phyloP scores from a whole-genome alignment of 148 eudicot genomes.

The Rhododendron henanense region DNA sequence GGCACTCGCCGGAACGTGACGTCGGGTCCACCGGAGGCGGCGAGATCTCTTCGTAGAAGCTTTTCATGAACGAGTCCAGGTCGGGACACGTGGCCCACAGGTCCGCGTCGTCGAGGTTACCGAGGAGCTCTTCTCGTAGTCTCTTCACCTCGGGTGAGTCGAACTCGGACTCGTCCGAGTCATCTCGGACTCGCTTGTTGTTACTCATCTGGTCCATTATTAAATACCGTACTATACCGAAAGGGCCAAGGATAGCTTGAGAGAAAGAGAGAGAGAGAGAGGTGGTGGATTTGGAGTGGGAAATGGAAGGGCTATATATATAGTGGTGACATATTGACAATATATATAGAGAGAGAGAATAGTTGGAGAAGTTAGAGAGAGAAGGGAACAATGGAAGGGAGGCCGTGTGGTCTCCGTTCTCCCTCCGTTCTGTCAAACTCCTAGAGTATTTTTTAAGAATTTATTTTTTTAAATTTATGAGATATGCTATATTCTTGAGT shows the following conservation, averaged over 20 bases:
- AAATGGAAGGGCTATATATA: background rate
- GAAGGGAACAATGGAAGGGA: background rate
- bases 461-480: no score
- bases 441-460: no score
- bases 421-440: no score
- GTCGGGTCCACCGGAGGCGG: slow-evolving; percentile 15
- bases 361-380: background rate
- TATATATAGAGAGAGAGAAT: background rate
- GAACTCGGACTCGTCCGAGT: slow-evolving; percentile 35
- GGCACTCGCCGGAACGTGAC: slow-evolving; percentile 28
- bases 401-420: no score
- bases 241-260: background rate
- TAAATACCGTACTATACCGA: background rate
- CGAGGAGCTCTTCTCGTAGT: slow-evolving; percentile 46
- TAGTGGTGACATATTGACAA: background rate
- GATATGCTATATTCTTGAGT: no score
- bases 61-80: slow-evolving; percentile 67
- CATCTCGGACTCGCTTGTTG: slow-evolving; percentile 45
- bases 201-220: slow-evolving; percentile 25
- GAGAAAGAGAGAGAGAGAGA: background rate
- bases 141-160: slow-evolving; percentile 48
- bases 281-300: background rate
- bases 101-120: slow-evolving; percentile 52
- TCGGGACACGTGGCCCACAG: slow-evolving; percentile 33
- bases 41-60: slow-evolving; percentile 63